These are phyloP conservation scores for Rhizopus arrhizus DNA, from an alignment of 371 early-diverging fungal genomes.

Conservation along the genomic window DNA sequence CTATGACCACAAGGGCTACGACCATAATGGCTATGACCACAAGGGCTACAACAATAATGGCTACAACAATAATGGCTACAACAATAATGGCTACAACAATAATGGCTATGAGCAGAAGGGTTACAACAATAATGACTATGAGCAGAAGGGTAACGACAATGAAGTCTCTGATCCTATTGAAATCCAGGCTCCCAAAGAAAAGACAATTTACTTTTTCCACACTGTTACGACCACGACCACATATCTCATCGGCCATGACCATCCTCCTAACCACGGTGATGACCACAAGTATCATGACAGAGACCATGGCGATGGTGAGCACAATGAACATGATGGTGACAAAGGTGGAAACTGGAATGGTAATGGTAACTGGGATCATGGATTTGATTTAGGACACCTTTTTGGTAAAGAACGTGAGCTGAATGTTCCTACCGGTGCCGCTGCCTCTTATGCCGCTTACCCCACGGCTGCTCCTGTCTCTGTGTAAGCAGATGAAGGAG, in stretches of 20 bases:
- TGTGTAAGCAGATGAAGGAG: background rate
- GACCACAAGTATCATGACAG: background rate
- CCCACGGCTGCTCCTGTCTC: slow-evolving; percentile 1
- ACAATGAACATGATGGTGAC: too few relatives aligned
- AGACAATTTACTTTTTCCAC: slow-evolving; percentile 4
- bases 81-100: background rate
- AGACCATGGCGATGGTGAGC: background rate
- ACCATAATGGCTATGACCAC: background rate
- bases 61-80: background rate
- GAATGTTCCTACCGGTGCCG: slow-evolving; percentile 2
- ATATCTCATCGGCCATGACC: background rate
- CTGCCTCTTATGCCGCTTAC: background rate
- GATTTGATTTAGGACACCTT: background rate
- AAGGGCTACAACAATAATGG: background rate
- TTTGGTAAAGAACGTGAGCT: background rate
- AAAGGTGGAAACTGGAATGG: background rate
- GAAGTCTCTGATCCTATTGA: background rate
- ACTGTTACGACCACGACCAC: background rate
- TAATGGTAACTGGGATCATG: slow-evolving; percentile 2
- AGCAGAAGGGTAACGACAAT: too few relatives aligned
- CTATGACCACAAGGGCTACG: background rate
- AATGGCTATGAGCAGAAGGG: background rate
- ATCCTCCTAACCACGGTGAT: background rate
- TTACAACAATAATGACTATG: too few relatives aligned
- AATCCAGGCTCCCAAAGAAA: background rate